Percentiles rank a stretch among this genome's conserved stretches.
Evolutionary conservation across 2,329 filamentous ascomycete genomes (phyloP).

Genomic region (Diaporthe sp.): DNA sequence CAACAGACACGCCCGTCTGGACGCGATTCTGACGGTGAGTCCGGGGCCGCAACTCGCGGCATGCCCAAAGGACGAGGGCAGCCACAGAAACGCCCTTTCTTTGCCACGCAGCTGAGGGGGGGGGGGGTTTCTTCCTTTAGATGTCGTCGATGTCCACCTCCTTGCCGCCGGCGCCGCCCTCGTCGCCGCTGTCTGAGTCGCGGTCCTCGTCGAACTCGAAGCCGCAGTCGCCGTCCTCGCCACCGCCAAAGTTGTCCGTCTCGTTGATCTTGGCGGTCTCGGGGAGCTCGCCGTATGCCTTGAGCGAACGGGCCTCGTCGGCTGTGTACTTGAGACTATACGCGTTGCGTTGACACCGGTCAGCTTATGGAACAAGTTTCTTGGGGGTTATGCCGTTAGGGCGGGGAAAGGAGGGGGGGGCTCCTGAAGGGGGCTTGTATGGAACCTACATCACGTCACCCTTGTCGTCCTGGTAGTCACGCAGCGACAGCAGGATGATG

Average conservation of each 20-base stretch:
- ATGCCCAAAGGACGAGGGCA: background rate
- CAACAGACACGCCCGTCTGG: background rate
- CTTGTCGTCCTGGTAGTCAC: slow-evolving; percentile 90
- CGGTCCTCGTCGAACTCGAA: slow-evolving; percentile 99
- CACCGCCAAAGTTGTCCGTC: slow-evolving; percentile 92
- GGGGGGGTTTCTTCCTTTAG: slow-evolving; percentile 65
- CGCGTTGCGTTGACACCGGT: background rate
- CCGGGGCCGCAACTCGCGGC: background rate
- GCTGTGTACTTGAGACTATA: slow-evolving; percentile 86
- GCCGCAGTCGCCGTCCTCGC: slow-evolving; percentile 94
- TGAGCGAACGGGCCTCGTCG: slow-evolving; percentile 94
- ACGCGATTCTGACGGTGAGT: background rate
- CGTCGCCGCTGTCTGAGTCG: slow-evolving; percentile 68
- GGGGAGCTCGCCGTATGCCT: slow-evolving; percentile 96
- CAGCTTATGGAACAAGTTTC: background rate
- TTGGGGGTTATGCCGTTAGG: background rate
- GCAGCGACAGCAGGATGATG: slow-evolving; percentile 85
- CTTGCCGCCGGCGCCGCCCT: slow-evolving; percentile 64
- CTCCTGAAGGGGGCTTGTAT: background rate
- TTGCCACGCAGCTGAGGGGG: background rate
- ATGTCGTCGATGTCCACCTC: slow-evolving; percentile 94
- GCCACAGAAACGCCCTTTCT: background rate
- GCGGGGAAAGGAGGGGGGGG: background rate
- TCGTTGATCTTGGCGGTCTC: slow-evolving; percentile 99
- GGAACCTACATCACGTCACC: slow-evolving; percentile 76